Evolutionary conservation across 805 yeast species (phyloP).

Genomic region (Millerago galiae): DNA sequence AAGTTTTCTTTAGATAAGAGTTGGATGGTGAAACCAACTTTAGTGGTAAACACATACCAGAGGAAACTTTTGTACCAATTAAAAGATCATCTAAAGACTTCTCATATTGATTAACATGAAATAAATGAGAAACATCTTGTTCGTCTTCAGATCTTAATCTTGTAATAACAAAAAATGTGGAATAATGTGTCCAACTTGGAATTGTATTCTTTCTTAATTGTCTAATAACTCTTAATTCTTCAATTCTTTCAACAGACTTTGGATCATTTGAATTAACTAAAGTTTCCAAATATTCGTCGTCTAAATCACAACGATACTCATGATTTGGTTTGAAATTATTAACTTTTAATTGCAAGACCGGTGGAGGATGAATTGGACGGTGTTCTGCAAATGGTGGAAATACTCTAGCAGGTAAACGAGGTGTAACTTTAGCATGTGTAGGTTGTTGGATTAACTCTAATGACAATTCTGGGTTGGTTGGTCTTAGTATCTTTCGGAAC

Average conservation of each 20-base stretch:
- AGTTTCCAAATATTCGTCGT: constrained; percentile 8
- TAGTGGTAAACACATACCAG: constrained; percentile 22
- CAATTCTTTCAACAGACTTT: constrained; percentile 14
- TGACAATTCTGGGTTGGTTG: constrained; percentile 14
- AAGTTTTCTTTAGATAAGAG: constrained; percentile 6
- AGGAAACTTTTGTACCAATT: constrained; percentile 19
- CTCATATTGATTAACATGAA: constrained; percentile 2
- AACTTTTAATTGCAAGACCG: constrained; percentile 23
- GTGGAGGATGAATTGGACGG: constrained; percentile 29
- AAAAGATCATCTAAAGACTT: constrained; percentile 15
- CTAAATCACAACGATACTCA: constrained; percentile 5
- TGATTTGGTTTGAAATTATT: constrained; percentile 9
- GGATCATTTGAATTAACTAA: constrained; percentile 9
- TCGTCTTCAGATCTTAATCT: constrained; percentile 9
- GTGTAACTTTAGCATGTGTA: constrained; percentile 25
- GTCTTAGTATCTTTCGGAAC: constrained; percentile 14
- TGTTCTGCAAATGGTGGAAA: constrained; percentile 26
- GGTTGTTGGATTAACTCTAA: constrained; percentile 25
- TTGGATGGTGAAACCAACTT: constrained; percentile 11
- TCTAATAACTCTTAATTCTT: constrained; percentile 16
- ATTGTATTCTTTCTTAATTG: constrained; percentile 13
- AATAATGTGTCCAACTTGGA: constrained; percentile 23
- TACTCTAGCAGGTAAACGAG: constrained; percentile 15
- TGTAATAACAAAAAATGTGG: constrained; percentile 23
- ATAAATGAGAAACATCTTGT: constrained; percentile 7